Percentiles rank a stretch among this genome's conserved stretches.
phyloP scores from a whole-genome alignment of 257 asterid genomes.

The Solanum arcanum region DNA sequence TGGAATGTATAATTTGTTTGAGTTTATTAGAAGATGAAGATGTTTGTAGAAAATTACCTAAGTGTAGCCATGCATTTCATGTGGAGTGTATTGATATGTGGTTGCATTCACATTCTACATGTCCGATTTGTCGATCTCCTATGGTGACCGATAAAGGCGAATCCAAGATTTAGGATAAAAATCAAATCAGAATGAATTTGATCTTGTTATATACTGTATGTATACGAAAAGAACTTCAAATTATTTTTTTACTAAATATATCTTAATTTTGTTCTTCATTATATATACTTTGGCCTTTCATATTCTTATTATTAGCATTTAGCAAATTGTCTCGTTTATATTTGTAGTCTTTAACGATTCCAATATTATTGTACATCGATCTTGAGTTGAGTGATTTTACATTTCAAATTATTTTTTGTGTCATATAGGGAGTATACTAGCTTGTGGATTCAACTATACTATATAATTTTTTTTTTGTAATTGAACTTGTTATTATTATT shows the following conservation, averaged over 20 bases:
- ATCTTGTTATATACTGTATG: neutral
- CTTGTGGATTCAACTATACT: neutral
- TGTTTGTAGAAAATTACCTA: slow-evolving; percentile 22
- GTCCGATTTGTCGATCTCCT: slow-evolving; percentile 55
- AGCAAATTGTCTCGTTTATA: neutral
- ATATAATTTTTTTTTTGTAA: too few species aligned
- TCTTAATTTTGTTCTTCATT: neutral
- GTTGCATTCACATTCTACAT: slow-evolving; percentile 47
- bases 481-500: neutral
- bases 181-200: neutral
- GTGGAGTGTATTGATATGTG: slow-evolving; percentile 63
- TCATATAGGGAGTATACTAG: neutral
- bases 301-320: neutral
- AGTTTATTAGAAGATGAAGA: slow-evolving; percentile 34
- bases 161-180: neutral
- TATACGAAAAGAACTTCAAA: neutral
- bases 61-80: slow-evolving; percentile 50
- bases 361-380: neutral
- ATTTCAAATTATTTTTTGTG: neutral
- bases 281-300: neutral
- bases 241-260: neutral
- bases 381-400: neutral
- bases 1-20: slow-evolving; percentile 49
- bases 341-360: neutral
- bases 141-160: neutral